Conservation (phyloP, 129 eudicot genomes). For the Pittosporum tobira region DNA sequence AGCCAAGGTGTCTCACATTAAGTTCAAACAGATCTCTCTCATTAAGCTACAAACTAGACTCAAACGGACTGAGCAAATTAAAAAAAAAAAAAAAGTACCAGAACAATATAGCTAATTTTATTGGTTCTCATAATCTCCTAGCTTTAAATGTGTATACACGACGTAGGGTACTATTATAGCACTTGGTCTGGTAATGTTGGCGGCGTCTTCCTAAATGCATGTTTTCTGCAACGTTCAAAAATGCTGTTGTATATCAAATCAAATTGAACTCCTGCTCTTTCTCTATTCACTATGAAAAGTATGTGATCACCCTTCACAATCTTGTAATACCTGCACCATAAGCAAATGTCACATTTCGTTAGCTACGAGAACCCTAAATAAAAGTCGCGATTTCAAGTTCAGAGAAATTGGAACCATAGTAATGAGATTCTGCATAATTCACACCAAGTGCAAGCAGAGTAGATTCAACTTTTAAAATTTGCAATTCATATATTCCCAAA, state of each 20-base stretch:
- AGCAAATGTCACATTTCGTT: background rate
- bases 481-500: too few relatives aligned
- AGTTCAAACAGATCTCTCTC: background rate
- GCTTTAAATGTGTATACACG: background rate
- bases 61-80: background rate
- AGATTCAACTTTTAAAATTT: background rate
- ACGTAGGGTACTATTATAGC: constrained; percentile 23
- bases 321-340: constrained; percentile 80
- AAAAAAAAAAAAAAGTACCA: constrained; percentile 1
- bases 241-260: constrained; percentile 92
- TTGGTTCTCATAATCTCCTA: background rate
- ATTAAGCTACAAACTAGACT: background rate
- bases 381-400: background rate
- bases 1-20: too few relatives aligned
- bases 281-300: constrained; percentile 77
- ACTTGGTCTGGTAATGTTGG: constrained; percentile 68
- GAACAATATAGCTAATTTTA: background rate
- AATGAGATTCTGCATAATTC: background rate
- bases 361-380: background rate
- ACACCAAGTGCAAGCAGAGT: background rate
- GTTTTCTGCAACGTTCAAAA: constrained; percentile 90
- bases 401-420: background rate
- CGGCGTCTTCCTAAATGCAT: constrained; percentile 68
- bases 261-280: constrained; percentile 92
- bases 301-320: constrained; percentile 88